These are phyloP conservation scores for Dactylonectria estremocensis DNA, from an alignment of 2,329 filamentous ascomycete genomes.

Conservation along the genomic window DNA sequence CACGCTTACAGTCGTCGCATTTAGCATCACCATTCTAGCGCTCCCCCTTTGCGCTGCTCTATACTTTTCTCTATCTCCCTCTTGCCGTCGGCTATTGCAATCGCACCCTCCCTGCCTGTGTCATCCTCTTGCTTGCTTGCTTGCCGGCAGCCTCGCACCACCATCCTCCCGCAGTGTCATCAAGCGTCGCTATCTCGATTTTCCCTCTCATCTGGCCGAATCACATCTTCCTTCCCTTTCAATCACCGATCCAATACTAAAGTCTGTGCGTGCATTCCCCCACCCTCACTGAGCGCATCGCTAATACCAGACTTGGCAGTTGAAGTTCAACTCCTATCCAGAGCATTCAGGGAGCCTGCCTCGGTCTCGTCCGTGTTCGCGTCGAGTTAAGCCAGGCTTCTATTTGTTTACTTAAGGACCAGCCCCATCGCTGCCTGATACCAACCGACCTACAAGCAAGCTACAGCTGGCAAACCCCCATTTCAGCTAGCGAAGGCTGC, in stretches of 20 bases:
- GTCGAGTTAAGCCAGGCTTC: not conserved
- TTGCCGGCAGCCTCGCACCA: not conserved
- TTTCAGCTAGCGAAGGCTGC: constrained; percentile 3
- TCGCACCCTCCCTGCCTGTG: not conserved
- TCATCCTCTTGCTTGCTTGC: not conserved
- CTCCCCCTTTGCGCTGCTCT: not conserved
- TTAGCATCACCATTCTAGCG: not conserved
- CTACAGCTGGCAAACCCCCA: constrained; percentile 9
- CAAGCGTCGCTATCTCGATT: not conserved
- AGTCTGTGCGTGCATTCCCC: not conserved
- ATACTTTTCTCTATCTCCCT: not conserved
- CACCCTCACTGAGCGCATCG: not conserved
- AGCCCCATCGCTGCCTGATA: constrained; percentile 15
- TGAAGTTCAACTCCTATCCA: not conserved
- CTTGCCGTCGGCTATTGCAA: not conserved
- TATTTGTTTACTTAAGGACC: not conserved
- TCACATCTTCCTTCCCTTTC: not conserved
- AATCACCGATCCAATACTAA: not conserved
- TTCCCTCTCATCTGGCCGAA: not conserved
- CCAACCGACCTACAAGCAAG: not conserved
- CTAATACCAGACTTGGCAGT: not conserved
- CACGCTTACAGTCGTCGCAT: not conserved
- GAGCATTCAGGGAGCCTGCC: not conserved
- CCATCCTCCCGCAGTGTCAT: not conserved
- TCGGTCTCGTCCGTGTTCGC: not conserved